Conservation (phyloP, 495 filamentous ascomycete species). For the Talaromyces thailandensis region DNA sequence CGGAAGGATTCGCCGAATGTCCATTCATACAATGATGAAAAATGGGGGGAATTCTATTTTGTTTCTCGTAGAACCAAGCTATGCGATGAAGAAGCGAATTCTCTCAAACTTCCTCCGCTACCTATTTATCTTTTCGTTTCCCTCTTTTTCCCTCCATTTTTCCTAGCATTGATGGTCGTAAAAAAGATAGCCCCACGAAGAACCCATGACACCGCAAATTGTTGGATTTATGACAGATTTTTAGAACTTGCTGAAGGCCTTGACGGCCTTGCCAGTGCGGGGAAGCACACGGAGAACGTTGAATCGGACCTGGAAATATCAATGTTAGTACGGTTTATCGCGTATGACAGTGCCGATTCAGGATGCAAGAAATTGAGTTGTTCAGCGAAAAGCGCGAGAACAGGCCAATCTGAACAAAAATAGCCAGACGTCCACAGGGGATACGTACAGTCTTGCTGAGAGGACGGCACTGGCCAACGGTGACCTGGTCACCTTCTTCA, state of each 20-base stretch:
- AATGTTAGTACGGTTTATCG: background rate
- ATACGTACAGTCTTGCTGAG: slow-evolving; percentile 93
- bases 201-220: slow-evolving; percentile 18
- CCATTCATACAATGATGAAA: slow-evolving; percentile 3
- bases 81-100: background rate
- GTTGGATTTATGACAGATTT: slow-evolving; percentile 6
- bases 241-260: slow-evolving; percentile 98
- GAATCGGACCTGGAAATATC: slow-evolving; percentile 74
- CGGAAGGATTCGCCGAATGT: background rate
- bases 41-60: slow-evolving; percentile 1
- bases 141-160: slow-evolving; percentile 1
- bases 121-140: background rate
- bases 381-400: background rate
- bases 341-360: background rate
- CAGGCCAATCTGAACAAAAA: background rate
- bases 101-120: slow-evolving; percentile 30
- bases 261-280: slow-evolving; percentile 91
- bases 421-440: background rate
- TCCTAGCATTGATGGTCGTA: slow-evolving; percentile 31
- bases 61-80: background rate
- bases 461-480: slow-evolving; percentile 97
- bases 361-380: background rate
- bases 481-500: slow-evolving; percentile 97
- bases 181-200: slow-evolving; percentile 33
- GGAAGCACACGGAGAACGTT: slow-evolving; percentile 97